Evolutionary conservation across 192 early-diverging fungal genomes (phyloP).

Genomic region (Linnemannia schmuckeri): DNA sequence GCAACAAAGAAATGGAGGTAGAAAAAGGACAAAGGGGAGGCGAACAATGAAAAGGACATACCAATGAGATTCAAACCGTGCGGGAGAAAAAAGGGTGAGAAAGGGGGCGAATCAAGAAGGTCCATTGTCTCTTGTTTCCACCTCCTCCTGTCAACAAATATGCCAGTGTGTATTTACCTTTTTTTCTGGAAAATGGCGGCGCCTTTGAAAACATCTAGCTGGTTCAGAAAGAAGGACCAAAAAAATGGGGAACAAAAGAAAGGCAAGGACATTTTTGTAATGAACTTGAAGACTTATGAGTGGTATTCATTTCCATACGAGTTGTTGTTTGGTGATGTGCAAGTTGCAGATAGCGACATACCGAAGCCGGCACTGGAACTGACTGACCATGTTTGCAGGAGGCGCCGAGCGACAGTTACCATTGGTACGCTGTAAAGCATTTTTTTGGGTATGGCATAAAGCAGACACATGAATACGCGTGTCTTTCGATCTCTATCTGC

Average conservation of each 20-base stretch:
- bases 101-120: background rate
- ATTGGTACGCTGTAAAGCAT: too few relatives aligned
- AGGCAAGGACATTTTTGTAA: too few relatives aligned
- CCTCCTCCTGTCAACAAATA: background rate
- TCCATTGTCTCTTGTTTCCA: background rate
- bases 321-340: too few relatives aligned
- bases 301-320: too few relatives aligned
- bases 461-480: background rate
- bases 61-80: background rate
- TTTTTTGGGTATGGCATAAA: background rate
- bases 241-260: too few relatives aligned
- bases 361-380: too few relatives aligned
- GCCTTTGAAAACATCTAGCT: too few relatives aligned
- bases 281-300: too few relatives aligned
- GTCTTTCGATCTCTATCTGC: background rate
- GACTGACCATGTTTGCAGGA: too few relatives aligned
- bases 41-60: background rate
- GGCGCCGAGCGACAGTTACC: too few relatives aligned
- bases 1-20: background rate
- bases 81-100: background rate
- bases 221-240: too few relatives aligned
- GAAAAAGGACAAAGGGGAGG: background rate
- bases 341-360: too few relatives aligned
- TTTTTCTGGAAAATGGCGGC: background rate
- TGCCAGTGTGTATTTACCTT: background rate